Evolutionary conservation across 352 stramenopile genomes (phyloP).

Genomic region (Thraustochytrium sp.): DNA sequence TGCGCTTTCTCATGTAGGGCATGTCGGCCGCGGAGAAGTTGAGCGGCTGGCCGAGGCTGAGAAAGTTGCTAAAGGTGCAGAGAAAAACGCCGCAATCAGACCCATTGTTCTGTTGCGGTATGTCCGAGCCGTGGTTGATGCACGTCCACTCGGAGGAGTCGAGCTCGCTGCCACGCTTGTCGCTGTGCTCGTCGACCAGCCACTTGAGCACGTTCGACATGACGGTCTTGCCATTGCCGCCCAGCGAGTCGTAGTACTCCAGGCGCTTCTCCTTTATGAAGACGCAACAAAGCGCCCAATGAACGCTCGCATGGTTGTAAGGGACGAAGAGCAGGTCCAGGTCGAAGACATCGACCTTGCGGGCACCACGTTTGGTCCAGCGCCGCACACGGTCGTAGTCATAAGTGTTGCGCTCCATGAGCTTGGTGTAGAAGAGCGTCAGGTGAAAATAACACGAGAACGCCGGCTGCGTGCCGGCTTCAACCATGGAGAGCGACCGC

Average conservation of each 20-base stretch:
- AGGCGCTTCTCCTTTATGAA: slow-evolving; percentile 53
- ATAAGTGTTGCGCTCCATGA: slow-evolving; percentile 51
- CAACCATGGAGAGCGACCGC: slow-evolving; percentile 42
- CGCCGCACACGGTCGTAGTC: slow-evolving; percentile 53
- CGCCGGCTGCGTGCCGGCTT: background rate
- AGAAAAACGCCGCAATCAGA: slow-evolving; percentile 53
- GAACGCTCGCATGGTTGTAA: slow-evolving; percentile 56
- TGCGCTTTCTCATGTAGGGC: slow-evolving; percentile 25
- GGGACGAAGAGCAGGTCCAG: slow-evolving; percentile 55
- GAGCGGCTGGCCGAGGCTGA: background rate
- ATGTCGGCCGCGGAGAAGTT: slow-evolving; percentile 24
- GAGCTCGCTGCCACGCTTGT: slow-evolving; percentile 48
- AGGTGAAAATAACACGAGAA: slow-evolving; percentile 56
- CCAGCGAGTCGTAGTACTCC: slow-evolving; percentile 54
- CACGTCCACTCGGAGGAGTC: slow-evolving; percentile 47
- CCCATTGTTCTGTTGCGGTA: slow-evolving; percentile 52
- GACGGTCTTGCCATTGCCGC: slow-evolving; percentile 27
- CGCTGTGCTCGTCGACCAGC: slow-evolving; percentile 47
- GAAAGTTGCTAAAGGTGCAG: slow-evolving; percentile 42
- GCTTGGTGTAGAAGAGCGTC: slow-evolving; percentile 60
- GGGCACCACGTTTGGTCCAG: slow-evolving; percentile 50
- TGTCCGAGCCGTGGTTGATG: slow-evolving; percentile 4
- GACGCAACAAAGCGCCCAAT: slow-evolving; percentile 57
- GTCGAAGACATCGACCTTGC: slow-evolving; percentile 55
- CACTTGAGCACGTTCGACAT: slow-evolving; percentile 44